These are phyloP conservation scores for Marasmius tenuissimus DNA, from an alignment of 1,284 basidiomycete genomes.

Conservation along the genomic window DNA sequence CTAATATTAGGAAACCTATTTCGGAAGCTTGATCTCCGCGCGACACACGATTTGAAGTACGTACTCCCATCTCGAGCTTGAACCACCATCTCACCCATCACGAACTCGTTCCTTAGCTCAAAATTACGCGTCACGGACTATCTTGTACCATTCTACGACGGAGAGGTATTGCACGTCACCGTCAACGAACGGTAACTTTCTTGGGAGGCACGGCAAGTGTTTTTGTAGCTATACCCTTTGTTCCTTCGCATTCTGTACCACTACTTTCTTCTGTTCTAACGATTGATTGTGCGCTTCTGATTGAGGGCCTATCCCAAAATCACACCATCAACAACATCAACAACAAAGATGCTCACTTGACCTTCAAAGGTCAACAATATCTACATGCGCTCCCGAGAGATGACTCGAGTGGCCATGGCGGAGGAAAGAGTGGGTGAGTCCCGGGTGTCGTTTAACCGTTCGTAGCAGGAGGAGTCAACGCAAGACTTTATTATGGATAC, in stretches of 20 bases:
- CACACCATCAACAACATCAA: no score
- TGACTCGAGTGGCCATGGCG: no score
- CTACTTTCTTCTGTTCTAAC: no score
- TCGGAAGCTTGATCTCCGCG: constrained; percentile 2
- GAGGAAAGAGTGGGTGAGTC: no score
- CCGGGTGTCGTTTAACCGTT: background rate
- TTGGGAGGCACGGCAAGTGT: no score
- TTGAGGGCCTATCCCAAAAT: no score
- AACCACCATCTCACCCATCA: background rate
- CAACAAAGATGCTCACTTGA: no score
- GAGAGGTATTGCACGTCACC: background rate
- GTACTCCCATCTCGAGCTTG: background rate
- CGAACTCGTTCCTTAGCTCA: background rate
- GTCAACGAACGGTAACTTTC: background rate
- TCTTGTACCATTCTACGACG: background rate
- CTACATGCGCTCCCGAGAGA: no score
- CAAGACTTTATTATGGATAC: background rate
- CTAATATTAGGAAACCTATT: constrained; percentile 6
- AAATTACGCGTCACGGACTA: background rate
- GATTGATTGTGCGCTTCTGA: no score
- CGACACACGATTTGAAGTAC: background rate
- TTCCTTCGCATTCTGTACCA: no score
- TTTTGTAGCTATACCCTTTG: no score
- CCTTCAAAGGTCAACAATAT: no score
- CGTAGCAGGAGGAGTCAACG: background rate